Percentiles rank a stretch among this genome's conserved stretches.
These are phyloP conservation scores for Coemansia furcata DNA, from an alignment of 192 early-diverging fungal species.

Conservation along the genomic window DNA sequence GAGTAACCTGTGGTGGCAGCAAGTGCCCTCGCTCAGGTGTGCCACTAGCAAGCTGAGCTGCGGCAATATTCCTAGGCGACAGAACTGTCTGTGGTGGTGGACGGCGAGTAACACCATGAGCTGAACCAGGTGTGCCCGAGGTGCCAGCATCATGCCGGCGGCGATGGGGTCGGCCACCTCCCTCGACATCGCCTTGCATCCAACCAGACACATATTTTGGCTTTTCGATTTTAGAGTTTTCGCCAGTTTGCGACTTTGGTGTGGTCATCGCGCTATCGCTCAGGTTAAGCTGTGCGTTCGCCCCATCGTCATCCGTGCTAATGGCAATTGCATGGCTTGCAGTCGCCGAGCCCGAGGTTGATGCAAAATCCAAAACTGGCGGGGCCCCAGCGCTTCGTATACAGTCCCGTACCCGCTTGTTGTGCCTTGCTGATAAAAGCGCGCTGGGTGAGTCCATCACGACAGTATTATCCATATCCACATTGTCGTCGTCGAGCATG, in stretches of 20 bases:
- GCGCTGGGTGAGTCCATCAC: conserved; percentile 31
- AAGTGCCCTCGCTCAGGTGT: conserved; percentile 17
- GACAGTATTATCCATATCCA: conserved; percentile 29
- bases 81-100: conserved; percentile 42
- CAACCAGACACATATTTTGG: conserved; percentile 27
- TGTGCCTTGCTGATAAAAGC: conserved; percentile 35
- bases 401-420: conserved; percentile 15
- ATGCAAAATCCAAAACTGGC: conserved; percentile 13
- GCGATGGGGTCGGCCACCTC: conserved; percentile 44
- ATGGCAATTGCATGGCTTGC: neutral
- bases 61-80: conserved; percentile 40
- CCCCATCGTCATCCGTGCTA: neutral
- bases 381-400: conserved; percentile 10
- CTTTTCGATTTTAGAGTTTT: conserved; percentile 4
- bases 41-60: conserved; percentile 11
- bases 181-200: conserved; percentile 37
- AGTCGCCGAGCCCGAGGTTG: neutral
- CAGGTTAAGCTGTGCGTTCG: neutral
- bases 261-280: conserved; percentile 22
- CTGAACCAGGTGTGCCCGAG: conserved; percentile 15
- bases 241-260: conserved; percentile 28
- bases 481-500: conserved; percentile 13
- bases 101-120: neutral
- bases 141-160: conserved; percentile 19
- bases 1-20: conserved; percentile 22